These are phyloP conservation scores for Salvia rosmarinus DNA, from an alignment of 257 asterid genomes.

Conservation along the genomic window DNA sequence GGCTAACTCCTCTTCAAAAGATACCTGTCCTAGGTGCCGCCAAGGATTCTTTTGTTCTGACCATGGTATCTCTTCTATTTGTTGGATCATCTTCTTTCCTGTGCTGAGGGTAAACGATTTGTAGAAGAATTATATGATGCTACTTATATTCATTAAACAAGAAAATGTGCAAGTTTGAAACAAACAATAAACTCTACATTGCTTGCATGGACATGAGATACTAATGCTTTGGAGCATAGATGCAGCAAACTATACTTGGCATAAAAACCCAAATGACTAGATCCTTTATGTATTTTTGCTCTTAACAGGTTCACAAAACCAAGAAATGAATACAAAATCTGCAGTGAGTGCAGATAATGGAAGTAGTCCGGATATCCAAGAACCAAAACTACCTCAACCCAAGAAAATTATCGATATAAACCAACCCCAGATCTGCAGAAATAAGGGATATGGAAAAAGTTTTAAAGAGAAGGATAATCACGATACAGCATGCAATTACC, in stretches of 20 bases:
- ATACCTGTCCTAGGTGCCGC: constrained; percentile 78
- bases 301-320: constrained; percentile 57
- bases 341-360: constrained; percentile 32
- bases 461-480: constrained; percentile 87
- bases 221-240: constrained; percentile 13
- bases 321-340: constrained; percentile 48
- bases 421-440: constrained; percentile 73
- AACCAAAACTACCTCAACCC: constrained; percentile 48
- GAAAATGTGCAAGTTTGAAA: constrained; percentile 23
- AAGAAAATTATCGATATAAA: constrained; percentile 72
- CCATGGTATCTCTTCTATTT: constrained; percentile 43
- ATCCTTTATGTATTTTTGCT: neutral
- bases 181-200: neutral
- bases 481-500: constrained; percentile 80
- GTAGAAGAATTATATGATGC: constrained; percentile 3
- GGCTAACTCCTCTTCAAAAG: constrained; percentile 47
- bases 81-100: neutral
- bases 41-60: constrained; percentile 92
- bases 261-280: neutral
- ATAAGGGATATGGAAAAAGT: constrained; percentile 78
- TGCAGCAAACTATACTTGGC: neutral
- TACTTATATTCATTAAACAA: neutral
- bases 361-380: constrained; percentile 39
- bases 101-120: neutral
- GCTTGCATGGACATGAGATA: neutral